Evolutionary conservation across 345 rosid species (phyloP), one percentile per base, ranked within the genome.

Genomic region (Brassica incana): DNA sequence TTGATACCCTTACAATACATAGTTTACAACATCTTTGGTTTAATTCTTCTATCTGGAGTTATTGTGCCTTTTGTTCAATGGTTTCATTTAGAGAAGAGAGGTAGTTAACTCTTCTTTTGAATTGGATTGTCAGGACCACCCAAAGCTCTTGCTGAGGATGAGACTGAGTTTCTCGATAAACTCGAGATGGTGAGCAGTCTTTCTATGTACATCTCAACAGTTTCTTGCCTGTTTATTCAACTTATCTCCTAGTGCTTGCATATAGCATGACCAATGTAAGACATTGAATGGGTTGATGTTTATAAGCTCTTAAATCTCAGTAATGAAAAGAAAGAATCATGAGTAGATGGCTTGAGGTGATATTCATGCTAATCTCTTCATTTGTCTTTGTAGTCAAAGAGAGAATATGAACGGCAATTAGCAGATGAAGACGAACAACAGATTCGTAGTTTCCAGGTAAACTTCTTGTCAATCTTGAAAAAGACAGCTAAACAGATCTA

Each of bases 81-180:
- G 25, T 23, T 23, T 23, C 25, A 23, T 23, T 23, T 23, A 23
- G 25, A 3, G 50, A 43, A 14, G 10, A 43, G 1, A 10, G 10
- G 50, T 40, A 40, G 48, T 43, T 43, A 43, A 10, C 50, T 43
- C 50, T 43, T 43, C 8, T 35, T 40, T 18, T 18, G 23, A 45
- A 71, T 45, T 76, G 65, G 74, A 23, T 65, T 73, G 15, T 2
- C 83, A 95, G 99, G 97, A 78, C 99, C 98, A 30, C 99, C 99
- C 3, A 95, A 95, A 87, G 93, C 99, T 73, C 78, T 95, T 82
- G 99, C 93, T 82, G 96, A 93, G 77, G 98, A 95, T 25, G 99
- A 95, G 84, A 93, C 96, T 5, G 99, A 95, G 88, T 95, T 93
- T 86, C 98, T 95, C n/a, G 97, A 95, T 59, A 89, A 85, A 15